Percentiles rank a stretch among this genome's conserved stretches.
Conservation (phyloP, 495 filamentous ascomycete genomes). For the Aspergillus baeticus region DNA sequence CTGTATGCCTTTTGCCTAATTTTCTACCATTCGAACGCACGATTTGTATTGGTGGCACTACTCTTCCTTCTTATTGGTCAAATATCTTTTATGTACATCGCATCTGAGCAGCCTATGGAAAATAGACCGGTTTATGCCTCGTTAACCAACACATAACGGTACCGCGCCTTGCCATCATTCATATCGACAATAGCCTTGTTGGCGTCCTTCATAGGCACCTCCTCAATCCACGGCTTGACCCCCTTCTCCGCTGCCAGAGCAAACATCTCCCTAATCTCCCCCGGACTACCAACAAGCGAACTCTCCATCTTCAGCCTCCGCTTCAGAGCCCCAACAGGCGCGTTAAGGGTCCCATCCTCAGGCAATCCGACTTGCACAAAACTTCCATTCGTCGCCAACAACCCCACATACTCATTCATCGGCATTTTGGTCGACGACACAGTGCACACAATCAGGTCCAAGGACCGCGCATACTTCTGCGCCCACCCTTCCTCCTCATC, state of each 20-base stretch:
- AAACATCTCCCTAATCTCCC: slow-evolving; percentile 81
- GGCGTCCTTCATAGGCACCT: slow-evolving; percentile 70
- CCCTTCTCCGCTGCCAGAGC: slow-evolving; percentile 69
- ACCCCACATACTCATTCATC: slow-evolving; percentile 61
- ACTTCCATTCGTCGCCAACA: slow-evolving; percentile 66
- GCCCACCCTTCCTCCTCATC: slow-evolving; percentile 75
- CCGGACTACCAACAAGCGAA: slow-evolving; percentile 67
- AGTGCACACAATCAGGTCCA: slow-evolving; percentile 85
- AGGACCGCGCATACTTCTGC: slow-evolving; percentile 56
- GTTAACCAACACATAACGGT: slow-evolving; percentile 74
- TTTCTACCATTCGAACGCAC: slow-evolving; percentile 5
- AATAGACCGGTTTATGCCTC: slow-evolving; percentile 26
- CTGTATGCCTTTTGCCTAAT: slow-evolving; percentile 11
- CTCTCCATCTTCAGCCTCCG: slow-evolving; percentile 70
- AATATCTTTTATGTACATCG: slow-evolving; percentile 9
- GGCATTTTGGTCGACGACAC: slow-evolving; percentile 78
- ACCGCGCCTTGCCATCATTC: slow-evolving; percentile 67
- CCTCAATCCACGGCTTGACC: slow-evolving; percentile 70
- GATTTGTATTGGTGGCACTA: slow-evolving; percentile 1
- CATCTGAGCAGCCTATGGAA: slow-evolving; percentile 7
- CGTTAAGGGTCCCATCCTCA: slow-evolving; percentile 63
- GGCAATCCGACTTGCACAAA: slow-evolving; percentile 80
- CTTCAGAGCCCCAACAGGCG: slow-evolving; percentile 58
- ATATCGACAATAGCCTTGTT: slow-evolving; percentile 72
- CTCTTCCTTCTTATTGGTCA: slow-evolving; percentile 1